Evolutionary conservation across 495 filamentous ascomycete genomes (phyloP).

Genomic region (Symbiotaphrina buchneri): DNA sequence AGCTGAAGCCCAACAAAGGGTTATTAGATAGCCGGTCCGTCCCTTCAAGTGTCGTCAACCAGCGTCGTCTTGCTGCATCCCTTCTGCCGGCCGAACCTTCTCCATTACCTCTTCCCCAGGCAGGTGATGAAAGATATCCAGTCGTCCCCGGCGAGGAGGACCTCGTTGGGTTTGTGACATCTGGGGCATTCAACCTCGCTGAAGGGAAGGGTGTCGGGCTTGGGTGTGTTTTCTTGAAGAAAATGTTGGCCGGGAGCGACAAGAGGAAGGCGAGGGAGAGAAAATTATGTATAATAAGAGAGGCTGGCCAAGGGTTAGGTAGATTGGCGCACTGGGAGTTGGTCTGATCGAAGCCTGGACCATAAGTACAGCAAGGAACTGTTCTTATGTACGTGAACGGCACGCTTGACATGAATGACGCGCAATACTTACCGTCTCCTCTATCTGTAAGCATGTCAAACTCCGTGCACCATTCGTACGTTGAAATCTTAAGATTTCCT

Average conservation of each 20-base stretch:
- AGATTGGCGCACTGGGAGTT: conserved; percentile 65
- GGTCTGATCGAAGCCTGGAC: too few species aligned
- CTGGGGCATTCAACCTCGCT: conserved; percentile 60
- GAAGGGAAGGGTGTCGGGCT: conserved; percentile 58
- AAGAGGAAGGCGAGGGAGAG: conserved; percentile 8
- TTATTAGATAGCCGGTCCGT: not conserved
- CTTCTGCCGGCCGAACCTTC: conserved; percentile 10
- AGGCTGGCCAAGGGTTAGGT: conserved; percentile 52
- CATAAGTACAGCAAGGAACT: not conserved
- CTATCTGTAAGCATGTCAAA: too few species aligned
- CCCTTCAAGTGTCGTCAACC: conserved; percentile 1
- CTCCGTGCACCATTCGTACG: too few species aligned
- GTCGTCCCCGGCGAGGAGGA: conserved; percentile 49
- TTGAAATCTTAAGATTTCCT: too few species aligned
- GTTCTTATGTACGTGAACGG: not conserved
- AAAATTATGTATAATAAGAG: conserved; percentile 55
- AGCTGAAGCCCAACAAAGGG: not conserved
- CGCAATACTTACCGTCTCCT: too few species aligned
- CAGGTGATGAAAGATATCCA: conserved; percentile 28
- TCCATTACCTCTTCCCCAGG: conserved; percentile 9
- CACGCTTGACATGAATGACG: not conserved
- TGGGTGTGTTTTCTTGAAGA: conserved; percentile 41
- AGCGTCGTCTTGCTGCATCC: conserved; percentile 19
- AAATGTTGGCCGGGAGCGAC: conserved; percentile 18
- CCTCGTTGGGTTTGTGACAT: conserved; percentile 80